Evolutionary conservation across 2,329 filamentous ascomycete species (phyloP).

Genomic region (Neophaeococcomyces mojaviensis): DNA sequence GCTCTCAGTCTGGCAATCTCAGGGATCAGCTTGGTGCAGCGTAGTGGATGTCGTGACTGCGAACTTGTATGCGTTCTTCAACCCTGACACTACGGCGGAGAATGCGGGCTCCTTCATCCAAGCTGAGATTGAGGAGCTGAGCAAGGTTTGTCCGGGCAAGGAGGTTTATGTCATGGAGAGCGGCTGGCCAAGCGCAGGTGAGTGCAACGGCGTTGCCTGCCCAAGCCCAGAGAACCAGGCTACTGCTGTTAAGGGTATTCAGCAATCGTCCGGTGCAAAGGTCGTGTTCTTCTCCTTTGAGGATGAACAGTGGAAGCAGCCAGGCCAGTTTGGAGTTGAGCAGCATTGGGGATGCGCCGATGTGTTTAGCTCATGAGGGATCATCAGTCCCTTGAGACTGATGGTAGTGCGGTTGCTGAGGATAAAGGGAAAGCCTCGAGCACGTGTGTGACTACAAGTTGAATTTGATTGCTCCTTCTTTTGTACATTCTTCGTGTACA

Average conservation of each 20-base stretch:
- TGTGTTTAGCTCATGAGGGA: slow-evolving; percentile 32
- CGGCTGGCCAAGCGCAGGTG: slow-evolving; percentile 72
- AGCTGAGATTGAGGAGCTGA: slow-evolving; percentile 63
- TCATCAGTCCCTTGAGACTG: neutral
- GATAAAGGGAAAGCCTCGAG: no score
- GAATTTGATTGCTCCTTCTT: no score
- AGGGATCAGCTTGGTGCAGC: slow-evolving; percentile 52
- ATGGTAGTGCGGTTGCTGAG: neutral
- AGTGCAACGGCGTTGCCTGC: slow-evolving; percentile 63
- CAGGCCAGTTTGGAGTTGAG: slow-evolving; percentile 66
- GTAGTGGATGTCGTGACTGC: slow-evolving; percentile 70
- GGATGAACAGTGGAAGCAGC: slow-evolving; percentile 74
- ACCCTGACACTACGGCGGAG: slow-evolving; percentile 54
- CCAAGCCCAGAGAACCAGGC: slow-evolving; percentile 62
- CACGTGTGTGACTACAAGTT: no score
- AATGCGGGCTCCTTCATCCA: slow-evolving; percentile 70
- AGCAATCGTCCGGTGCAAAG: slow-evolving; percentile 56
- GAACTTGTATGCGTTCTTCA: slow-evolving; percentile 96
- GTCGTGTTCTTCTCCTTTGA: slow-evolving; percentile 74
- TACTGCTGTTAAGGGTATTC: slow-evolving; percentile 64
- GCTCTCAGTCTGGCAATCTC: slow-evolving; percentile 63
- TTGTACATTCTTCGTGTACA: no score
- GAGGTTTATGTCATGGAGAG: slow-evolving; percentile 77
- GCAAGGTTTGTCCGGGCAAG: slow-evolving; percentile 63
- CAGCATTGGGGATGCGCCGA: slow-evolving; percentile 65